Evolutionary conservation across 2,329 filamentous ascomycete species (phyloP).

Genomic region (Septoria linicola): DNA sequence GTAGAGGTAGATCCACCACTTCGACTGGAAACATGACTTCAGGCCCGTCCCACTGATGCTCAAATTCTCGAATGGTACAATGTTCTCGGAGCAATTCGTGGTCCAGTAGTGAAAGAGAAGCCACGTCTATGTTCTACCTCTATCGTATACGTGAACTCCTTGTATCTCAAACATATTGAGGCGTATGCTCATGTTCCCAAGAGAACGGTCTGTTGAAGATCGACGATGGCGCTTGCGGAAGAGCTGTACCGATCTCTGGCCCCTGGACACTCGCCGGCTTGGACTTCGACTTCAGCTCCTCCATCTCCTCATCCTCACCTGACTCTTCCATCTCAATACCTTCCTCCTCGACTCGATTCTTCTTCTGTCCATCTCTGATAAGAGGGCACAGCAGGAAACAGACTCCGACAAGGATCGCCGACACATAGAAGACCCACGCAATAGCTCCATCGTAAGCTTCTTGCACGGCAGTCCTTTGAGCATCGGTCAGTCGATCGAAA

Average conservation of each 20-base stretch:
- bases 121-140: neutral
- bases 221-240: neutral
- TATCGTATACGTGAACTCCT: neutral
- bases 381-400: conserved; percentile 20
- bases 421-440: conserved; percentile 18
- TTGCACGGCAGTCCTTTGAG: conserved; percentile 8
- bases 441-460: conserved; percentile 20
- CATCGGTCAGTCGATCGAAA: conserved; percentile 1
- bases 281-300: neutral
- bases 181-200: neutral
- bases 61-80: no score
- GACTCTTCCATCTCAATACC: neutral
- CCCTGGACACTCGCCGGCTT: neutral
- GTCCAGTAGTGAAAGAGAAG: neutral
- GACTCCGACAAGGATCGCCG: conserved; percentile 15
- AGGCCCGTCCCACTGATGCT: no score
- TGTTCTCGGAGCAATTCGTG: no score
- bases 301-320: neutral
- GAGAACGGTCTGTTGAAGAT: neutral
- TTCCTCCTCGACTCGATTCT: neutral
- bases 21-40: no score
- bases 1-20: no score
- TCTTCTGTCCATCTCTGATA: conserved; percentile 8
- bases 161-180: neutral
- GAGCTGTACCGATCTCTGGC: neutral